phyloP scores from a whole-genome alignment of 2,329 filamentous ascomycete species.

The Monosporascus sp. region DNA sequence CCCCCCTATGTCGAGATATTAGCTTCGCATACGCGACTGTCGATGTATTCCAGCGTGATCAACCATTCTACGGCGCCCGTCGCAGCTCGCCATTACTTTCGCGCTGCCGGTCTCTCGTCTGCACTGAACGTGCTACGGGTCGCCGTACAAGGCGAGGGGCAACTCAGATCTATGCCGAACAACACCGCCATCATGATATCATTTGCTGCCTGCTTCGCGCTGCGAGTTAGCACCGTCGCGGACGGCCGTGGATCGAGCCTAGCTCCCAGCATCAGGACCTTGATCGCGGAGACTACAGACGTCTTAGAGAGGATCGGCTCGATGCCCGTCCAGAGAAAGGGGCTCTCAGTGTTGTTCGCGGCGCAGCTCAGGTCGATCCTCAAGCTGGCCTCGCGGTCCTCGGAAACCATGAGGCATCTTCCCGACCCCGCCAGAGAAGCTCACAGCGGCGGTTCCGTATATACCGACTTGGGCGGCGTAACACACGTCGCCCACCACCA shows the following conservation, averaged over 20 bases:
- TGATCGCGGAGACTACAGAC: slow-evolving; percentile 63
- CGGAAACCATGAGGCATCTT: slow-evolving; percentile 13
- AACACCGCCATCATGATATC: slow-evolving; percentile 77
- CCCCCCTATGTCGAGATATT: slow-evolving; percentile 72
- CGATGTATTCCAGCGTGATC: slow-evolving; percentile 69
- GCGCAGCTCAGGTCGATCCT: slow-evolving; percentile 46
- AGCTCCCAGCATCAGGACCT: slow-evolving; percentile 55
- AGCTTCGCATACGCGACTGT: slow-evolving; percentile 65
- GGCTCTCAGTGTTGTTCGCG: slow-evolving; percentile 56
- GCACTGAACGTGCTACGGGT: slow-evolving; percentile 70
- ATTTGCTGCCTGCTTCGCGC: slow-evolving; percentile 64
- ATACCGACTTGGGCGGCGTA: slow-evolving; percentile 10
- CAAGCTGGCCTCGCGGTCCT: slow-evolving; percentile 27
- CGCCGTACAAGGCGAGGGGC: slow-evolving; percentile 64
- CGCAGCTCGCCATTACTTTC: slow-evolving; percentile 68
- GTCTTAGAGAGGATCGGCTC: slow-evolving; percentile 65
- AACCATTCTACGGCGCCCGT: slow-evolving; percentile 67
- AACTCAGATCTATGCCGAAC: slow-evolving; percentile 71
- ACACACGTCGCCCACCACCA: slow-evolving; percentile 14
- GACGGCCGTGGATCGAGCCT: slow-evolving; percentile 49
- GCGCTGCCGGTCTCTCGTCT: slow-evolving; percentile 64
- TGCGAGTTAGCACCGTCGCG: slow-evolving; percentile 57
- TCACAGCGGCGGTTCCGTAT: slow-evolving; percentile 12
- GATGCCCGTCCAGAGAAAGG: slow-evolving; percentile 60
- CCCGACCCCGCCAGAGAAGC: slow-evolving; percentile 14